Conservation (phyloP, 208 protist genomes). For the Leishmania tarentolae region DNA sequence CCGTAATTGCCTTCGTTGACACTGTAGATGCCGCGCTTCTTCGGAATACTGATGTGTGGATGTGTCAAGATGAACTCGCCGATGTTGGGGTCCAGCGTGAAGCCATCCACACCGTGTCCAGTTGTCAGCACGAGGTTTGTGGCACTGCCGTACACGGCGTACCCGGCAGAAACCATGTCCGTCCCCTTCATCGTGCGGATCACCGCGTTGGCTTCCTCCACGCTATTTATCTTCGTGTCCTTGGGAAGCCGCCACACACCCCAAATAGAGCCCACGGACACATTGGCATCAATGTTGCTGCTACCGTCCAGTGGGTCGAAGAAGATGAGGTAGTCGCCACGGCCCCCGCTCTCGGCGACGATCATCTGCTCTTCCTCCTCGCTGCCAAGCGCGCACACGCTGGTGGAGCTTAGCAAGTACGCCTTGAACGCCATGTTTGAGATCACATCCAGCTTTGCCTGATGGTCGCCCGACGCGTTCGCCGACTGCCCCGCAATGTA, state of each 20-base stretch:
- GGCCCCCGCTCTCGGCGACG: slow-evolving; percentile 54
- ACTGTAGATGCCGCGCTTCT: slow-evolving; percentile 95
- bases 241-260: slow-evolving; percentile 84
- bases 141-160: slow-evolving; percentile 95
- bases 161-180: slow-evolving; percentile 88
- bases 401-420: slow-evolving; percentile 76
- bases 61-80: slow-evolving; percentile 98
- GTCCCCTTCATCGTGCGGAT: slow-evolving; percentile 65
- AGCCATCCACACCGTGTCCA: slow-evolving; percentile 92
- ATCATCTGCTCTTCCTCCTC: slow-evolving; percentile 87
- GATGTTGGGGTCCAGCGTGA: slow-evolving; percentile 95
- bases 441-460: slow-evolving; percentile 89
- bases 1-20: slow-evolving; percentile 96
- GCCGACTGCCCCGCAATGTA: slow-evolving; percentile 48
- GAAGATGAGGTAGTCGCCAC: slow-evolving; percentile 92
- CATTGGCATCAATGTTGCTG: slow-evolving; percentile 97
- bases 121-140: slow-evolving; percentile 94
- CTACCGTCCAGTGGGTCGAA: slow-evolving; percentile 97
- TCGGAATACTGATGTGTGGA: slow-evolving; percentile 90
- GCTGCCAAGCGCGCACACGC: slow-evolving; percentile 73
- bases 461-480: slow-evolving; percentile 84
- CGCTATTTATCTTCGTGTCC: slow-evolving; percentile 74
- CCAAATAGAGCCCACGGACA: slow-evolving; percentile 96
- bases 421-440: slow-evolving; percentile 89
- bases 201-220: slow-evolving; percentile 79